Conservation (phyloP, 495 filamentous ascomycete genomes). For the Pseudoneurospora amorphoporcata region DNA sequence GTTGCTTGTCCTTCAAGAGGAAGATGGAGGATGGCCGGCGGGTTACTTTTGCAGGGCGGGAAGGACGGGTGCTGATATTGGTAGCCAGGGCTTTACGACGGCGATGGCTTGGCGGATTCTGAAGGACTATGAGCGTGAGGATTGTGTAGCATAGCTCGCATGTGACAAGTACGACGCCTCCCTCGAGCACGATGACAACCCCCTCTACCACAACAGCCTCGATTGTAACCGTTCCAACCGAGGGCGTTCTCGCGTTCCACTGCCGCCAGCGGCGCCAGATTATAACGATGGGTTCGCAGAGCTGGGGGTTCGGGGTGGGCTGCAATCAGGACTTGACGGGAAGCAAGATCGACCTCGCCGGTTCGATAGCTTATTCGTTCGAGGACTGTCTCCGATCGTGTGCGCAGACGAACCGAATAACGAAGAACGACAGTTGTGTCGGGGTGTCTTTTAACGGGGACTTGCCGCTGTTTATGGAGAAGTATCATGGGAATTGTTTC, state of each 20-base stretch:
- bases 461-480: not conserved
- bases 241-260: constrained; percentile 8
- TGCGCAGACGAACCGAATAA: constrained; percentile 5
- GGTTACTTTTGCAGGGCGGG: not conserved
- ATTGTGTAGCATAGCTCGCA: not conserved
- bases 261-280: constrained; percentile 1
- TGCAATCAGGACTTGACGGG: constrained; percentile 2
- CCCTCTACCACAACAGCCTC: not conserved
- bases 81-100: not conserved
- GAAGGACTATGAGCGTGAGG: not conserved
- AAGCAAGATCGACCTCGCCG: constrained; percentile 1
- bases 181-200: not conserved
- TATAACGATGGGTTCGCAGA: constrained; percentile 1
- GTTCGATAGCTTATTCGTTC: constrained; percentile 6
- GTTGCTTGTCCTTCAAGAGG: not conserved
- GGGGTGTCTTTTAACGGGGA: constrained; percentile 6
- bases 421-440: constrained; percentile 10
- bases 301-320: constrained; percentile 6
- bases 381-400: constrained; percentile 9
- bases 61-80: not conserved
- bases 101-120: not conserved
- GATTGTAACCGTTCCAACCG: constrained; percentile 1
- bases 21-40: not conserved
- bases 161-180: not conserved
- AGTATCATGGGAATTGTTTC: not conserved